phyloP scores from a whole-genome alignment of 2,329 filamentous ascomycete genomes.

The Colletotrichum euphorbiae region DNA sequence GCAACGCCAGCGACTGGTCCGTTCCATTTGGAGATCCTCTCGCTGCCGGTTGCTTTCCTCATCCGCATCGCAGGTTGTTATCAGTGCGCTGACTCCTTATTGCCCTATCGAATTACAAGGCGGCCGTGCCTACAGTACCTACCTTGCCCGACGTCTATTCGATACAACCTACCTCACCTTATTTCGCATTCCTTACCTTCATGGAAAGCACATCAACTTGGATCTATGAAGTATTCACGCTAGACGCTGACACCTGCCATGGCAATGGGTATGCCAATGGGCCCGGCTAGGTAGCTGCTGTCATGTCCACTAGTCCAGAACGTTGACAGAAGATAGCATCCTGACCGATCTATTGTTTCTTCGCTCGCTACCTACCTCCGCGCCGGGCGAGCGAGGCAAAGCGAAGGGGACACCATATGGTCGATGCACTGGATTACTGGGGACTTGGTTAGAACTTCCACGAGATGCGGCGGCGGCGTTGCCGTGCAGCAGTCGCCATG shows the following conservation, averaged over 20 bases:
- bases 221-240: background rate
- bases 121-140: slow-evolving; percentile 14
- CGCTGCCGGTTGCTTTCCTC: background rate
- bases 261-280: background rate
- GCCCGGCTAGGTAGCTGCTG: background rate
- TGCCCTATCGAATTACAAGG: slow-evolving; percentile 3
- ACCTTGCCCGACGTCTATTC: background rate
- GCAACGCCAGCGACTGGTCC: slow-evolving; percentile 18
- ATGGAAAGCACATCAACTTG: background rate
- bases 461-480: too few species aligned
- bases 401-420: too few species aligned
- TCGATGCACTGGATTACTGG: too few species aligned
- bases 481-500: background rate
- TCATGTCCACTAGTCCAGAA: too few species aligned
- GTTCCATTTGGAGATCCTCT: slow-evolving; percentile 5
- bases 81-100: slow-evolving; percentile 1
- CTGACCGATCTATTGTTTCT: background rate
- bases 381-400: background rate
- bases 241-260: background rate
- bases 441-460: too few species aligned
- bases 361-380: slow-evolving; percentile 4
- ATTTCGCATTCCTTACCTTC: slow-evolving; percentile 9
- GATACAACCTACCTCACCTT: slow-evolving; percentile 9
- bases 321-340: background rate
- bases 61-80: background rate